Evolutionary conservation across 768 basidiomycete species (phyloP).

Genomic region (Lenzites betulinus): DNA sequence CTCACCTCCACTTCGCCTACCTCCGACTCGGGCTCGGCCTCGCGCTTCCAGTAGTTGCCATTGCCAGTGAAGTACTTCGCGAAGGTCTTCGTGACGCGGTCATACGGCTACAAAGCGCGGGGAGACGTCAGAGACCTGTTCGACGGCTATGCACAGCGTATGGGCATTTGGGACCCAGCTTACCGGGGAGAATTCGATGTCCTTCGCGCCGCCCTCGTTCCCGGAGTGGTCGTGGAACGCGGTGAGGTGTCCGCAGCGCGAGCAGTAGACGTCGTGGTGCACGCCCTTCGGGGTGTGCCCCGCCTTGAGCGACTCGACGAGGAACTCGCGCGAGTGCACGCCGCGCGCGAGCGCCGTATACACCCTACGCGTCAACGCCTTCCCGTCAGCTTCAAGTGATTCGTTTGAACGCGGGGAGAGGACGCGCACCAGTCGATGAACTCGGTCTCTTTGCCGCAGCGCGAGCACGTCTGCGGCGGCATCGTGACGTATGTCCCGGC

Average conservation of each 20-base stretch:
- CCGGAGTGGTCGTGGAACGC: constrained; percentile 1
- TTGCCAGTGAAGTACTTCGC: too few relatives aligned
- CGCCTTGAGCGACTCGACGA: constrained; percentile 17
- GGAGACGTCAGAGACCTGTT: too few relatives aligned
- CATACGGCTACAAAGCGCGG: too few relatives aligned
- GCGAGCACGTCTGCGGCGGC: constrained; percentile 2
- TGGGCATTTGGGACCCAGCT: background rate
- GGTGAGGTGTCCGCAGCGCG: constrained; percentile 18
- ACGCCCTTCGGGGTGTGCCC: constrained; percentile 10
- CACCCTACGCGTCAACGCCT: background rate
- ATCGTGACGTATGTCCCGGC: constrained; percentile 1
- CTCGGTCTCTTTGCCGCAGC: constrained; percentile 22
- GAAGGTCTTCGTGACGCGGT: background rate
- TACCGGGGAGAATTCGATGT: constrained; percentile 13
- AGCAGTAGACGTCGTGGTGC: constrained; percentile 24
- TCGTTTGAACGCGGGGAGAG: background rate
- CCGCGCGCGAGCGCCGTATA: constrained; percentile 20
- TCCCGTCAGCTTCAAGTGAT: background rate
- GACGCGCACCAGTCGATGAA: constrained; percentile 19
- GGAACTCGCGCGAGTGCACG: constrained; percentile 18
- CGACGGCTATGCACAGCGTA: too few relatives aligned
- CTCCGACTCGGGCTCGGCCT: too few relatives aligned
- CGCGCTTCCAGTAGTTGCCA: too few relatives aligned
- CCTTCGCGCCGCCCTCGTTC: constrained; percentile 5
- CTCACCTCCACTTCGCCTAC: too few relatives aligned